Evolutionary conservation across 2,329 filamentous ascomycete genomes (phyloP).

Genomic region (Epicoccum nigrum): DNA sequence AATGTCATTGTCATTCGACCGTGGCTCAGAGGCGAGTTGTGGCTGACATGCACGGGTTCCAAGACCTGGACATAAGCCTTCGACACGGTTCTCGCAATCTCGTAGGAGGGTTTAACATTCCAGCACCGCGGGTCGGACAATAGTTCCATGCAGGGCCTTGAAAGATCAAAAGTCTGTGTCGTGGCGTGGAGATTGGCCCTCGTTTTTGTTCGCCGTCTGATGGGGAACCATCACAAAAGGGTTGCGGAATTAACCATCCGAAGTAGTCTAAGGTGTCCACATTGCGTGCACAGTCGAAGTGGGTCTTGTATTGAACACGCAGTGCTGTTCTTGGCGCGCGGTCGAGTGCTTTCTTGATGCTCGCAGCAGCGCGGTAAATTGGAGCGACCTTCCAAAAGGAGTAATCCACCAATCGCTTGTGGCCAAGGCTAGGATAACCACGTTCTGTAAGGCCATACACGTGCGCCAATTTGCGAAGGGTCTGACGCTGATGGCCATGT

Average conservation of each 20-base stretch:
- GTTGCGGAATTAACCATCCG: slow-evolving; percentile 5
- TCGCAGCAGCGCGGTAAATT: background rate
- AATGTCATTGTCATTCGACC: slow-evolving; percentile 6
- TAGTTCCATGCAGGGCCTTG: slow-evolving; percentile 14
- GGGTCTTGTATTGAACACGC: slow-evolving; percentile 6
- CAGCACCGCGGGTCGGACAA: slow-evolving; percentile 18
- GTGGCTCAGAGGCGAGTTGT: slow-evolving; percentile 2
- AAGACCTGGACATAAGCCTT: background rate
- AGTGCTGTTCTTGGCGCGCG: slow-evolving; percentile 11
- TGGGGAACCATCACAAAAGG: background rate
- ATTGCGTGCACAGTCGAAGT: slow-evolving; percentile 9
- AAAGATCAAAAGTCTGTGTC: slow-evolving; percentile 3
- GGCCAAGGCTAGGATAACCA: slow-evolving; percentile 3
- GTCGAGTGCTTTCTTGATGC: slow-evolving; percentile 5
- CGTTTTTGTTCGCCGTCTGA: slow-evolving; percentile 16
- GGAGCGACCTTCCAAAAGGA: slow-evolving; percentile 9
- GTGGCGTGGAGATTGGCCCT: slow-evolving; percentile 2
- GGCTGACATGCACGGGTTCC: slow-evolving; percentile 4
- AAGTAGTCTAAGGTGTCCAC: background rate
- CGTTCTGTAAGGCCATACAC: slow-evolving; percentile 9
- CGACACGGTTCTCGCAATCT: background rate
- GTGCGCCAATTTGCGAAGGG: slow-evolving; percentile 8
- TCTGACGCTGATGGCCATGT: slow-evolving; percentile 12
- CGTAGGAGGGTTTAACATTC: slow-evolving; percentile 1
- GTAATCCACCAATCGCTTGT: slow-evolving; percentile 8